These are phyloP conservation scores for Physocladia obscura DNA, from an alignment of 192 early-diverging fungal genomes.

Conservation along the genomic window DNA sequence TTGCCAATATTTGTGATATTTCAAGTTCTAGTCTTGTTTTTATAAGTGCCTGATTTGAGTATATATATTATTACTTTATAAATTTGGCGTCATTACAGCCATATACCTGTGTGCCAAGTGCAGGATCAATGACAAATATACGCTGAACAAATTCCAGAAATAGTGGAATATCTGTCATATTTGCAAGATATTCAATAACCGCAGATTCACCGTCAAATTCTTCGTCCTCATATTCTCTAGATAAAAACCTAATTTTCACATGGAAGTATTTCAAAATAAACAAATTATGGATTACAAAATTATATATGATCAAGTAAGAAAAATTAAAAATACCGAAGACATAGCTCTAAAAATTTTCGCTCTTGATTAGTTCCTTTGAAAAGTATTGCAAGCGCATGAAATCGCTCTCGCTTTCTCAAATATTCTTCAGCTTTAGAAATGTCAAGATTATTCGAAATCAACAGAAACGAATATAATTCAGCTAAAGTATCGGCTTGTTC, in stretches of 20 bases:
- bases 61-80: background rate
- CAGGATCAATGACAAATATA: slow-evolving; percentile 32
- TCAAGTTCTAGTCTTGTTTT: slow-evolving; percentile 5
- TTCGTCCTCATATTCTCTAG: slow-evolving; percentile 49
- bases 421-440: slow-evolving; percentile 47
- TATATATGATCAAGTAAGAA: no score
- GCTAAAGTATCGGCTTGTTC: slow-evolving; percentile 11
- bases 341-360: slow-evolving; percentile 58
- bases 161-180: slow-evolving; percentile 20
- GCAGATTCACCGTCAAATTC: slow-evolving; percentile 40
- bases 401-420: slow-evolving; percentile 50
- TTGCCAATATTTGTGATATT: slow-evolving; percentile 2
- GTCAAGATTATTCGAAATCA: slow-evolving; percentile 47
- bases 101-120: slow-evolving; percentile 36
- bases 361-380: slow-evolving; percentile 52
- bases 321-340: slow-evolving; percentile 24
- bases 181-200: slow-evolving; percentile 22
- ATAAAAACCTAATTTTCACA: slow-evolving; percentile 54
- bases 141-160: slow-evolving; percentile 28
- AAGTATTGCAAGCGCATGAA: slow-evolving; percentile 62
- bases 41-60: slow-evolving; percentile 25
- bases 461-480: slow-evolving; percentile 31
- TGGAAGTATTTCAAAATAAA: background rate
- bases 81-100: background rate
- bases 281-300: no score